Evolutionary conservation across 2,329 filamentous ascomycete species (phyloP).

Genomic region (Cercospora zeina): DNA sequence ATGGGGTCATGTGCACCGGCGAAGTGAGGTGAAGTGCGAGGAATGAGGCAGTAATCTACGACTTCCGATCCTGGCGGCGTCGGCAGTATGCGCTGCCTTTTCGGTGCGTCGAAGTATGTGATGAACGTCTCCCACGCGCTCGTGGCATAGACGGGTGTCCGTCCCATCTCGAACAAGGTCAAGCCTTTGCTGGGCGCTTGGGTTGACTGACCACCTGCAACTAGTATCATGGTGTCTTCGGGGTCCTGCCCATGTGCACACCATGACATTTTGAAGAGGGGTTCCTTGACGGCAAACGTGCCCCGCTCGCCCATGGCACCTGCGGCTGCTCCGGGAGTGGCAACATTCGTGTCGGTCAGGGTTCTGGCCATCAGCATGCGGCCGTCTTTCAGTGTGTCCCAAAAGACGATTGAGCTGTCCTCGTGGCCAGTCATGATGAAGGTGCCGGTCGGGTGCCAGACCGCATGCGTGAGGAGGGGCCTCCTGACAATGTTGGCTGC

Average conservation of each 20-base stretch:
- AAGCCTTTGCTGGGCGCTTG: conserved; percentile 71
- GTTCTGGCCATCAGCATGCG: conserved; percentile 81
- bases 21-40: conserved; percentile 80
- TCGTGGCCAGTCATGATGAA: conserved; percentile 86
- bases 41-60: conserved; percentile 78
- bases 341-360: conserved; percentile 69
- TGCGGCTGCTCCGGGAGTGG: conserved; percentile 56
- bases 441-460: conserved; percentile 94
- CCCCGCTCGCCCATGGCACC: conserved; percentile 43
- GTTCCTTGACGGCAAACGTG: conserved; percentile 64
- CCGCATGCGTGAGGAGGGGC: conserved; percentile 75
- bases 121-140: conserved; percentile 83
- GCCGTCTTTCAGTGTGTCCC: conserved; percentile 79
- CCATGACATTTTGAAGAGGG: conserved; percentile 80
- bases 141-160: conserved; percentile 86
- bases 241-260: conserved; percentile 84
- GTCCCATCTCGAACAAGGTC: conserved; percentile 84
- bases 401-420: conserved; percentile 88
- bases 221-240: conserved; percentile 84
- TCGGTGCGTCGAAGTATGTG: conserved; percentile 75
- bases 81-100: conserved; percentile 67
- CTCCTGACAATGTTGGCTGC: conserved; percentile 63
- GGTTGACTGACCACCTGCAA: conserved; percentile 75
- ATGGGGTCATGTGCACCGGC: conserved; percentile 87
- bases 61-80: conserved; percentile 77